A percentile compares a stretch with the other conserved stretches of the same genome.
Evolutionary conservation across 176 grass and related monocot genomes (phyloP).

Genomic region (Chloris gayana): DNA sequence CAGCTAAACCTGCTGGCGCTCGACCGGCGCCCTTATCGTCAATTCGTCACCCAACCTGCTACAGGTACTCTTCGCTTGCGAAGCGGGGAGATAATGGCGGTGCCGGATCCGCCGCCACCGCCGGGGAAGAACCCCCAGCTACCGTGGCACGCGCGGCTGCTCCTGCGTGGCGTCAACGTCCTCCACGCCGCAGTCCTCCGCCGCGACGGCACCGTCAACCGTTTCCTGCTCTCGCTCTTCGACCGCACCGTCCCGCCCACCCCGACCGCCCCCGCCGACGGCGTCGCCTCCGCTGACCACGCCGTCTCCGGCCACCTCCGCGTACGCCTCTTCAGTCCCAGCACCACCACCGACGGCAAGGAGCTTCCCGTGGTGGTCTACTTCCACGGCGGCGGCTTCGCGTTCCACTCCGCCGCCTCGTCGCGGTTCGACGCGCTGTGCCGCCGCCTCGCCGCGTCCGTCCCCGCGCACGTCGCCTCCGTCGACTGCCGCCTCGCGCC

Average conservation of each 20-base stretch:
- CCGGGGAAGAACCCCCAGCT: conserved; percentile 15
- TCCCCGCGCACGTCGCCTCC: conserved; percentile 42
- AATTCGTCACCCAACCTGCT: neutral
- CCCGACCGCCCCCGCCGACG: neutral
- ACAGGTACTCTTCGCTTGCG: neutral
- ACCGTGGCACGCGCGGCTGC: conserved; percentile 42
- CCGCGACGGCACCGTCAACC: conserved; percentile 58
- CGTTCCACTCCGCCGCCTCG: conserved; percentile 39
- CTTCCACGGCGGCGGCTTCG: conserved; percentile 62
- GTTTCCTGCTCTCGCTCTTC: conserved; percentile 49
- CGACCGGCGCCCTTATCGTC: too few relatives aligned
- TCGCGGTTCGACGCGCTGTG: conserved; percentile 43
- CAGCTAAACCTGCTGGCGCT: neutral
- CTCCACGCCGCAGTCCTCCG: conserved; percentile 39
- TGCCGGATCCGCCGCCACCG: neutral
- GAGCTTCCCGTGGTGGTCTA: conserved; percentile 45
- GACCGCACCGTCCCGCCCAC: conserved; percentile 18
- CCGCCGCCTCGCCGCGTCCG: conserved; percentile 29
- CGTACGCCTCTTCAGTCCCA: conserved; percentile 33
- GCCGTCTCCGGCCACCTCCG: conserved; percentile 26
- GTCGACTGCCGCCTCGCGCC: conserved; percentile 58
- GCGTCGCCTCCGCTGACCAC: conserved; percentile 58
- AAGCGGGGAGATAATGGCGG: neutral
- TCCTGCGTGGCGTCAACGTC: neutral
- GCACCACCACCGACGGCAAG: too few relatives aligned